Base-by-base conservation (phyloP, 179 eudicot genomes). In the Patellifolia procumbens region DNA sequence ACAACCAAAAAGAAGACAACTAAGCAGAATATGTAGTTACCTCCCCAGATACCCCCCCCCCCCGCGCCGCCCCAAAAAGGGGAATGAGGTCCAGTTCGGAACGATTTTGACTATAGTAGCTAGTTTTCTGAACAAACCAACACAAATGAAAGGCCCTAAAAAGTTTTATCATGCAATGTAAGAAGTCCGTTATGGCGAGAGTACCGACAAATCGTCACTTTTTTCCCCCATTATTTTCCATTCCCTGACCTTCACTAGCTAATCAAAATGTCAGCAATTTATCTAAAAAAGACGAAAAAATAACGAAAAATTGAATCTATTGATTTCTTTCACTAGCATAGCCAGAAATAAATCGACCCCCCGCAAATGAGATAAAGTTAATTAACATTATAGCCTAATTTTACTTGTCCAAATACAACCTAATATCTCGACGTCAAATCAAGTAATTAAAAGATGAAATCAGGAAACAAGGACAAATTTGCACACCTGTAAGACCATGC, bases 401-500 rank as follows among this genome's bases (percentile, higher is more conserved):
- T 53, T 28, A 63, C 45, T 70, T 31, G 22, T 45, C 69, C 34
- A 68, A 62, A 42, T 29, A 70, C 26, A 61, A 71, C 34, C 52
- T 6, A 29, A 46, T 10, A 75, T 16, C 59, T 15, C 45, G 13
- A 49, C 17, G 39, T 31, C 68, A 34, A 56, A 74, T 39, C 29
- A 72, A 16, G 48, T 26, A 42, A n/a, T 31, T 51, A 19, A 46
- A 9, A n/a, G 10, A 35, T 15, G 52, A 51, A 58, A 31, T 13
- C 15, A 6, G 7, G 32, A 71, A 8, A 52, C 26, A 74, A 32
- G 61, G 31, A 48, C 17, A 64, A 8, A 20, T 43, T 20, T 13
- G 74, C 76, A 59, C 76, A 91, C 97, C 91, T 72, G 76, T 75
- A 29, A 84, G 76, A 72, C 79, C 72, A 62, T 22, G 66, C 59